phyloP scores from a whole-genome alignment of 306 rosid species.

The Rosa lucieae region DNA sequence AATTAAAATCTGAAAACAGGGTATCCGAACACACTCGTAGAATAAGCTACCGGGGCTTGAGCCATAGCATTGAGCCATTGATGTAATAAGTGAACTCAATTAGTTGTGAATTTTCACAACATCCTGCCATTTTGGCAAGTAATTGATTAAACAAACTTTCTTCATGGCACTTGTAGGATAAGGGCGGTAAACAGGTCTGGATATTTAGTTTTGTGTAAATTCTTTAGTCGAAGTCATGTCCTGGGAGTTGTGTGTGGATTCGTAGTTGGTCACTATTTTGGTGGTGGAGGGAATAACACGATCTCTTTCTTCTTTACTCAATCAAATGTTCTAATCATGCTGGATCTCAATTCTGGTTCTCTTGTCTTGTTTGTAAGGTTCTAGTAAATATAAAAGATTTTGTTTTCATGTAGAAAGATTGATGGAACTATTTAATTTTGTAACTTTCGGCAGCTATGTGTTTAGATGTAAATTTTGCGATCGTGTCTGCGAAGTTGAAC shows the following conservation, averaged over 20 bases:
- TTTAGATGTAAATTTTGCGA: not conserved
- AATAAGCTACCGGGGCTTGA: too few relatives aligned
- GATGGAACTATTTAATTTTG: too few relatives aligned
- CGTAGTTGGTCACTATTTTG: not conserved
- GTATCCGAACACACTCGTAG: not conserved
- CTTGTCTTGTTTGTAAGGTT: too few relatives aligned
- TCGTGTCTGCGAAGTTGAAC: not conserved
- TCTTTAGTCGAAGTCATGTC: not conserved
- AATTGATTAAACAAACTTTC: too few relatives aligned
- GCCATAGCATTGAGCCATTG: too few relatives aligned
- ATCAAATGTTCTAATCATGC: too few relatives aligned
- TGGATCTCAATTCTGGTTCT: too few relatives aligned
- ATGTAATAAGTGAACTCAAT: not conserved
- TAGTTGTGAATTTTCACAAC: not conserved
- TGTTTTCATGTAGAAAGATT: not conserved
- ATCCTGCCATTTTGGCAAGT: not conserved
- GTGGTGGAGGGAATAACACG: not conserved
- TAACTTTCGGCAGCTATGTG: not conserved
- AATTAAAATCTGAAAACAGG: not conserved
- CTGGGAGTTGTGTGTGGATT: not conserved
- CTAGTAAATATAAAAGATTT: not conserved
- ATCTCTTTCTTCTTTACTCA: too few relatives aligned
- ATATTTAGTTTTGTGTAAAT: too few relatives aligned
- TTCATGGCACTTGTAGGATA: not conserved
- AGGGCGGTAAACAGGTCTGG: not conserved